Evolutionary conservation across 768 basidiomycete species (phyloP).

Genomic region (Pisolithus orientalis): DNA sequence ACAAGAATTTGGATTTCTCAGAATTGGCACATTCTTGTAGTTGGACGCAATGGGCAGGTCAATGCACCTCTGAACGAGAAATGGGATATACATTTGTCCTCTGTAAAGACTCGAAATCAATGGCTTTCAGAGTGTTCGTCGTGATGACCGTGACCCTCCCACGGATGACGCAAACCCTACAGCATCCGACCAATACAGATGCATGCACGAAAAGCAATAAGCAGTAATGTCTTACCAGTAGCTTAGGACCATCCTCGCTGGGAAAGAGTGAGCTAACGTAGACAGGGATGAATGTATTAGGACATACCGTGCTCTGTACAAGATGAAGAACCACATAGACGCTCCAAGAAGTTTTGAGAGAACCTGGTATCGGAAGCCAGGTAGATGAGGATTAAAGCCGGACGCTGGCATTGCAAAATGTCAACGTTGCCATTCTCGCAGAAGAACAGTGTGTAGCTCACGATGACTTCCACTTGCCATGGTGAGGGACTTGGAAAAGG

Average conservation of each 20-base stretch:
- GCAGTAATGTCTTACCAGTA: constrained; percentile 43
- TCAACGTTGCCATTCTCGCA: constrained; percentile 1
- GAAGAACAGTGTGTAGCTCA: constrained; percentile 10
- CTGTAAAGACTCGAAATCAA: constrained; percentile 17
- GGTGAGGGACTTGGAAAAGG: constrained; percentile 12
- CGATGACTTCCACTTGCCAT: constrained; percentile 30
- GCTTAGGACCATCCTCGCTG: constrained; percentile 73
- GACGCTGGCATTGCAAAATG: constrained; percentile 34
- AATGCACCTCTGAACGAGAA: too few species aligned
- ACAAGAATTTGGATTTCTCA: too few species aligned
- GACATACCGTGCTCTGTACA: constrained; percentile 86
- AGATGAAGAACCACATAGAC: constrained; percentile 98
- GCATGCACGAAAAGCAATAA: background rate
- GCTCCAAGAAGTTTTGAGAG: constrained; percentile 84
- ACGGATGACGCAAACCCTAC: constrained; percentile 57
- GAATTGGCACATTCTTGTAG: too few species aligned
- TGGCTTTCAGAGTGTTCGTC: constrained; percentile 35
- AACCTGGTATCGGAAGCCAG: constrained; percentile 68
- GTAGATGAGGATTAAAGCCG: constrained; percentile 88
- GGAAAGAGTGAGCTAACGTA: background rate
- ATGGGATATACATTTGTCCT: background rate
- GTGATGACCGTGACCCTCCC: constrained; percentile 53
- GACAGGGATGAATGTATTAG: background rate
- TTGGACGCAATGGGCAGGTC: too few species aligned
- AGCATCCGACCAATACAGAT: constrained; percentile 4